Evolutionary conservation across 768 basidiomycete genomes (phyloP).

Genomic region (Hygrocybe coccinea): DNA sequence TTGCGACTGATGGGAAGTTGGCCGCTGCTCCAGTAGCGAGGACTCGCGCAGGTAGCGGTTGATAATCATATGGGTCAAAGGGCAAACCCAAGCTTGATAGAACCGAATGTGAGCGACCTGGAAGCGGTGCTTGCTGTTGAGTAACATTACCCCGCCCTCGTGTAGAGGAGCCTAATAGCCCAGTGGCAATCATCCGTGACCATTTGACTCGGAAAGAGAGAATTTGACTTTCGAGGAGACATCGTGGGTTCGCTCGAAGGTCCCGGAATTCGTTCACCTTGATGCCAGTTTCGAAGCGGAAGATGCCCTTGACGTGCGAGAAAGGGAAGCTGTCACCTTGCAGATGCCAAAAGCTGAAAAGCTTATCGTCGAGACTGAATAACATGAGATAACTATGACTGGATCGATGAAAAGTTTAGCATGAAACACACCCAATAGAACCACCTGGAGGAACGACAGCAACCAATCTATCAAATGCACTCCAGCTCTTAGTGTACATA

Average conservation of each 20-base stretch:
- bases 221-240: conserved; percentile 76
- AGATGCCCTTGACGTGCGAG: conserved; percentile 79
- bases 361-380: conserved; percentile 79
- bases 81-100: conserved; percentile 54
- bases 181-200: conserved; percentile 66
- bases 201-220: conserved; percentile 80
- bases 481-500: conserved; percentile 93
- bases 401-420: neutral
- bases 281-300: conserved; percentile 82
- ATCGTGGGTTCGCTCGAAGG: conserved; percentile 82
- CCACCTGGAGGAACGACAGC: conserved; percentile 89
- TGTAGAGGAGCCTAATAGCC: conserved; percentile 51
- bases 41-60: conserved; percentile 59
- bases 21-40: conserved; percentile 75
- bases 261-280: conserved; percentile 87
- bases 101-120: conserved; percentile 23
- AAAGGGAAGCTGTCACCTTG: conserved; percentile 74
- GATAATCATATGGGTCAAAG: conserved; percentile 76
- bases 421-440: conserved; percentile 61
- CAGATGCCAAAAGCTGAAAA: conserved; percentile 85
- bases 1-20: conserved; percentile 78
- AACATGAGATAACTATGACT: conserved; percentile 4
- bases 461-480: conserved; percentile 82
- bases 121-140: conserved; percentile 32
- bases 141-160: conserved; percentile 20